Percentiles rank a stretch among this genome's conserved stretches.
These are phyloP conservation scores for Debaryomyces robertsiae DNA, from an alignment of 1,139 yeast species.

Conservation along the genomic window DNA sequence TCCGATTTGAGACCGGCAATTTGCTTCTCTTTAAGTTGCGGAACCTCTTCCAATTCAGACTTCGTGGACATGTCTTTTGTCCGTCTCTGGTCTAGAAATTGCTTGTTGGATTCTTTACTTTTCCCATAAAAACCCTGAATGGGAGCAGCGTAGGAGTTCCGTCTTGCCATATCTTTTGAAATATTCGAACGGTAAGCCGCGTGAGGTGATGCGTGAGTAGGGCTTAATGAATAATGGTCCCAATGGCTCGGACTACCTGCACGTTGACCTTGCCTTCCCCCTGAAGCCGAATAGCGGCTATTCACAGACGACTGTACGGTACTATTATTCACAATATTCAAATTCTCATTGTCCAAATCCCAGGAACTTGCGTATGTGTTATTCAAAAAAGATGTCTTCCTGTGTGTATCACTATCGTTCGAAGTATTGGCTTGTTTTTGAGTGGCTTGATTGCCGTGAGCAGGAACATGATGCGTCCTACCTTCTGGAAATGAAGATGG, in stretches of 20 bases:
- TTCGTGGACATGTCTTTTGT: neutral
- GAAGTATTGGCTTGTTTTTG: too few relatives aligned
- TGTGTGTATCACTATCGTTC: too few relatives aligned
- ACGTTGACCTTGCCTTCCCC: constrained; percentile 11
- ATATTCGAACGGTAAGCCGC: constrained; percentile 8
- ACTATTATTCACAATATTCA: constrained; percentile 38
- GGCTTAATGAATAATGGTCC: constrained; percentile 13
- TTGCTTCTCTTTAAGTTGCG: constrained; percentile 11
- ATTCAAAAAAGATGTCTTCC: neutral
- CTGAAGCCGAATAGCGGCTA: constrained; percentile 19
- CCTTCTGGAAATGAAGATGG: too few relatives aligned
- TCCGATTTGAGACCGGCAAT: constrained; percentile 1
- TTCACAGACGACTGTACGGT: constrained; percentile 8
- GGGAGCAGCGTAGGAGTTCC: constrained; percentile 25
- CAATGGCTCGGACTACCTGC: constrained; percentile 18
- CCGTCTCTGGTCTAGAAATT: constrained; percentile 1
- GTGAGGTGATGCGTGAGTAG: constrained; percentile 5
- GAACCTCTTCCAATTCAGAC: constrained; percentile 16
- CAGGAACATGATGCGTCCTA: too few relatives aligned
- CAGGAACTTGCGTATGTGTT: constrained; percentile 15
- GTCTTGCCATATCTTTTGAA: constrained; percentile 26
- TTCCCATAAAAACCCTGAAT: constrained; percentile 19
- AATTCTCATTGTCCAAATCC: constrained; percentile 43
- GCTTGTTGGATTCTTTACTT: constrained; percentile 12
- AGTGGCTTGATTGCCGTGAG: too few relatives aligned